A percentile compares a stretch with the other conserved stretches of the same genome.
These are phyloP conservation scores for Colletotrichum filicis DNA, from an alignment of 2,329 filamentous ascomycete genomes.

Conservation along the genomic window DNA sequence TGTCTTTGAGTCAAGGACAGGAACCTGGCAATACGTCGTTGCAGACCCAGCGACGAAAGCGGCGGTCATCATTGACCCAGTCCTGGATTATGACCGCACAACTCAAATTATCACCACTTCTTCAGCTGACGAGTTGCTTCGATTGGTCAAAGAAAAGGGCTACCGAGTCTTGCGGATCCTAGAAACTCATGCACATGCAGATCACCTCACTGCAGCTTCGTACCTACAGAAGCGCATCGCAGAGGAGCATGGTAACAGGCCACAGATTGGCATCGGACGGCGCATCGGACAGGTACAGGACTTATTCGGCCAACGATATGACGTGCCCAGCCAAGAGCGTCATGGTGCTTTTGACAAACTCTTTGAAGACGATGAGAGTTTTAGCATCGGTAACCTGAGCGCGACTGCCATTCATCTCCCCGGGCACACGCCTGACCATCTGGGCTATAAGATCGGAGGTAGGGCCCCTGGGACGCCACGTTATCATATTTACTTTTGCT, in stretches of 20 bases:
- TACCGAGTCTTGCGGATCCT: conserved; percentile 65
- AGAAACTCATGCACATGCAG: conserved; percentile 72
- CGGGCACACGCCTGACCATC: conserved; percentile 70
- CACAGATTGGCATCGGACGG: conserved; percentile 65
- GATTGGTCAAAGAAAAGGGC: conserved; percentile 51
- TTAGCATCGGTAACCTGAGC: conserved; percentile 59
- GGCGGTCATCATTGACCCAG: conserved; percentile 71
- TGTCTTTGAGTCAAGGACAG: conserved; percentile 52
- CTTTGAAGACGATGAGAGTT: conserved; percentile 64
- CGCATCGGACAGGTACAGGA: conserved; percentile 63
- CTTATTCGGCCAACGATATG: conserved; percentile 60
- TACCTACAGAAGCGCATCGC: conserved; percentile 64
- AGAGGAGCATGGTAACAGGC: conserved; percentile 45
- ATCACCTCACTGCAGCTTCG: conserved; percentile 68
- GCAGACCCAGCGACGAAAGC: conserved; percentile 59
- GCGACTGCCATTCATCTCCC: conserved; percentile 64
- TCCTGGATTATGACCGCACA: conserved; percentile 65
- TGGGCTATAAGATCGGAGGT: conserved; percentile 67
- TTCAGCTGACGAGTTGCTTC: conserved; percentile 63
- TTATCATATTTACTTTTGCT: background rate
- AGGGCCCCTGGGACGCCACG: conserved; percentile 12
- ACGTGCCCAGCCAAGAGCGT: conserved; percentile 54
- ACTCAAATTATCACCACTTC: conserved; percentile 56
- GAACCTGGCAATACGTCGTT: conserved; percentile 71
- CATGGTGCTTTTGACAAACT: conserved; percentile 61